Percentiles rank a stretch among this genome's conserved stretches.
Evolutionary conservation across 306 rosid genomes (phyloP).

Genomic region (Fragaria iinumae): DNA sequence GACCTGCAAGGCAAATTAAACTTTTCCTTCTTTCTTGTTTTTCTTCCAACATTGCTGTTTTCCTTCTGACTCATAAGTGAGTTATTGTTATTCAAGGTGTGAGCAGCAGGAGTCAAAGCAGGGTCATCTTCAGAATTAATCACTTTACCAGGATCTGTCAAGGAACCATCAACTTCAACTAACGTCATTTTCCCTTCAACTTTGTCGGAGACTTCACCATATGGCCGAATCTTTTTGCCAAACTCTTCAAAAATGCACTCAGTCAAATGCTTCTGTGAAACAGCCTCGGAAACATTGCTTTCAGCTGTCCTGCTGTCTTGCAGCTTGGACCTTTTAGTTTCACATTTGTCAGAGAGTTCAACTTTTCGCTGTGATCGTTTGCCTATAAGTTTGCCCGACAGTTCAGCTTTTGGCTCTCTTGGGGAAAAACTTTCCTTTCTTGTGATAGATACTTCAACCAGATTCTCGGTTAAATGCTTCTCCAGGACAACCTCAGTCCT

Average conservation of each 20-base stretch:
- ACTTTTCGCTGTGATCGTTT: conserved; percentile 11
- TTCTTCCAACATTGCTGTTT: conserved; percentile 20
- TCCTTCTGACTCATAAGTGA: conserved; percentile 1
- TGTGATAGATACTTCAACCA: conserved; percentile 30
- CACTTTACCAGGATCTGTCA: conserved; percentile 4
- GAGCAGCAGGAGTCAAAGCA: conserved; percentile 30
- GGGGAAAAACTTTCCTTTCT: conserved; percentile 25
- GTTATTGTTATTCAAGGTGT: background rate
- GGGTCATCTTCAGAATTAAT: conserved; percentile 22
- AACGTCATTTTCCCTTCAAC: conserved; percentile 5
- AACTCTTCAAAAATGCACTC: conserved; percentile 22
- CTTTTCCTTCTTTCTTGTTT: conserved; percentile 36
- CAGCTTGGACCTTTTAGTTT: conserved; percentile 11
- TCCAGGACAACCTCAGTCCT: conserved; percentile 34
- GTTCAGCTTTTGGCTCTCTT: conserved; percentile 30
- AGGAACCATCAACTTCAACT: conserved; percentile 15
- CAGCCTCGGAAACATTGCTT: conserved; percentile 12
- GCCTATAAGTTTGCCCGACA: conserved; percentile 11
- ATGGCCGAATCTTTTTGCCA: conserved; percentile 22
- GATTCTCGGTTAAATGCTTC: conserved; percentile 37
- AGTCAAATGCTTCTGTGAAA: background rate
- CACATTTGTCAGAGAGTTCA: conserved; percentile 20
- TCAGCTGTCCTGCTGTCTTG: conserved; percentile 25
- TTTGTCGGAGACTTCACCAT: background rate
- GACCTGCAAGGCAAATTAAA: conserved; percentile 44